Base-by-base conservation (phyloP, 2,329 filamentous ascomycete species). In the Ophiostoma himal-ulmi region DNA sequence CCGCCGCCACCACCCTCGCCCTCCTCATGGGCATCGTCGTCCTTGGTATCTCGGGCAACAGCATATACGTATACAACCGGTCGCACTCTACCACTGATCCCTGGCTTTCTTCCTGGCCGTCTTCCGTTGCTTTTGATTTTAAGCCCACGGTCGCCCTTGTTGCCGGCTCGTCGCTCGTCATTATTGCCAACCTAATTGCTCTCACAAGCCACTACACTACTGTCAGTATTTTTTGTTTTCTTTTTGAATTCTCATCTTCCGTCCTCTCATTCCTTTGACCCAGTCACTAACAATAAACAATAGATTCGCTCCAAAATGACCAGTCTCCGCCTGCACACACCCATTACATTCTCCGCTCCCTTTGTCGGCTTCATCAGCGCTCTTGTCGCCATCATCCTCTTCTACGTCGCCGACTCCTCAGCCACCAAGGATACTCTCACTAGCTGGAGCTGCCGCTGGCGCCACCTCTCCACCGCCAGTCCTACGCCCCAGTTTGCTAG, bases 371-470 rank as follows among this genome's bases (percentile, higher is more conserved):
- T 85, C 68, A 76, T 80, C 66, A 82, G 81, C 14, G 82, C 84
- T 54, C 76, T 88, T 68, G 79, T 88, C 70, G 82, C 83, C 72
- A 83, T 87, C 75, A 79, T 82, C 68, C 82, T 89, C 77, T 88
- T 86, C 77, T 89, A 88, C 75, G 81, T 80, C 70, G 81, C 86
- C 77, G 85, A 88, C 74, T 77, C 81, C 22, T 88, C 86, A 3
- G 78, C 78, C 17, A 81, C 80, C 10, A 79, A 80, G 71, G 85
- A 87, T 75, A 86, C 85, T 7, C 78, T 89, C 13, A 81, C 88
- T 75, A 87, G 85, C 77, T 89, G 87, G 87, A 85, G 82, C 57
- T 89, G 87, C 77, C 85, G 85, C 73, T 89, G 87, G 87, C 78
- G 79, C 10, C 75, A 80, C 30, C 79, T 88, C 13, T 22, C 57